Conservation (phyloP, 768 basidiomycete species). For the Rubroboletus pulcherrimus region DNA sequence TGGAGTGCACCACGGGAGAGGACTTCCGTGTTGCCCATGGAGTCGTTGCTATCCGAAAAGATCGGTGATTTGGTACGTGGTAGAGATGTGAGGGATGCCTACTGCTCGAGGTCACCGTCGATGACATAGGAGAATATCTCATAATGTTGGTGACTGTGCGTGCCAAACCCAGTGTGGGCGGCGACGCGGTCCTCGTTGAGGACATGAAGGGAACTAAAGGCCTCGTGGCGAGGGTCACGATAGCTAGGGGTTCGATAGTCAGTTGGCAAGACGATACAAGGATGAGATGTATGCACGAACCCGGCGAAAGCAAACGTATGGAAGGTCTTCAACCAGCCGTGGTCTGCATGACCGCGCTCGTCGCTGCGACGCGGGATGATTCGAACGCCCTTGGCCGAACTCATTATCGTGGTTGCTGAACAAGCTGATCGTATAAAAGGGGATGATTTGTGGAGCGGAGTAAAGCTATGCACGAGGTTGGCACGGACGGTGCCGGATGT, state of each 20-base stretch:
- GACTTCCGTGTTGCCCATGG: slow-evolving; percentile 87
- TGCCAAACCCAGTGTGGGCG: slow-evolving; percentile 75
- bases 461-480: neutral
- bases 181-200: slow-evolving; percentile 93
- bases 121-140: slow-evolving; percentile 93
- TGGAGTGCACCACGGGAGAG: slow-evolving; percentile 88
- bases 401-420: slow-evolving; percentile 12
- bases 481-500: neutral
- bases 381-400: slow-evolving; percentile 21
- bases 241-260: slow-evolving; percentile 41
- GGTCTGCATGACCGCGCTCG: slow-evolving; percentile 70
- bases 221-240: slow-evolving; percentile 50
- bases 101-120: slow-evolving; percentile 79
- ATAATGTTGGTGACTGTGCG: slow-evolving; percentile 77
- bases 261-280: slow-evolving; percentile 17
- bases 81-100: slow-evolving; percentile 21
- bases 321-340: slow-evolving; percentile 86
- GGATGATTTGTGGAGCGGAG: neutral
- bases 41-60: slow-evolving; percentile 62
- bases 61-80: neutral
- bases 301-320: slow-evolving; percentile 77
- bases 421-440: neutral
- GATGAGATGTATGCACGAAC: slow-evolving; percentile 36
- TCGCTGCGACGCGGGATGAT: slow-evolving; percentile 55
- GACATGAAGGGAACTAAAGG: slow-evolving; percentile 76